Evolutionary conservation across 495 filamentous ascomycete genomes (phyloP).

Genomic region (Penicillium psychrofluorescens): DNA sequence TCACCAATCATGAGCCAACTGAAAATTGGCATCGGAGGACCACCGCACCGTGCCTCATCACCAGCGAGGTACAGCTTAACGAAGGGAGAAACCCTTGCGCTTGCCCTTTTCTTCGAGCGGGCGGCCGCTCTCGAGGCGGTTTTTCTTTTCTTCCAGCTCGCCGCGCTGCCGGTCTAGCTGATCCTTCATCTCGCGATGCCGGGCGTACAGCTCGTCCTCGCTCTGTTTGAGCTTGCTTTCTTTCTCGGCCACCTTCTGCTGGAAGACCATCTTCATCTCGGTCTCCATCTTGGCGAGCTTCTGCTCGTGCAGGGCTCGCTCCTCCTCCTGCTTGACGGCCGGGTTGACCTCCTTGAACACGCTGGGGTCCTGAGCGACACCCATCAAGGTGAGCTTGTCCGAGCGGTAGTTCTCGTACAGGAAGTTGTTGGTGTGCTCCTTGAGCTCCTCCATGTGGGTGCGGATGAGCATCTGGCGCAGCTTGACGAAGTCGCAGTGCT

Average conservation of each 20-base stretch:
- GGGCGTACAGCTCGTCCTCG: conserved; percentile 96
- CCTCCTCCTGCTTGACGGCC: conserved; percentile 99
- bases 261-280: conserved; percentile 99
- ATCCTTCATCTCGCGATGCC: conserved; percentile 99
- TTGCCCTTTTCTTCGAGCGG: conserved; percentile 91
- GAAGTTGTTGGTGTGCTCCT: conserved; percentile 99
- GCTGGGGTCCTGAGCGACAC: conserved; percentile 93
- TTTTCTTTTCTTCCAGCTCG: conserved; percentile 97
- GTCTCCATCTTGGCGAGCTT: conserved; percentile 99
- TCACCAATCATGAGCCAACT: neutral
- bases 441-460: conserved; percentile 99
- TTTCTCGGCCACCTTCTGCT: conserved; percentile 99
- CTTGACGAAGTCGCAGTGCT: conserved; percentile 99
- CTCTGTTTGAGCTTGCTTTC: conserved; percentile 98
- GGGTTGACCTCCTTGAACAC: conserved; percentile 99
- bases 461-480: conserved; percentile 99
- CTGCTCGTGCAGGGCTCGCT: conserved; percentile 95
- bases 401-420: conserved; percentile 99
- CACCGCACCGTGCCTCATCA: conserved; percentile 22
- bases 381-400: conserved; percentile 97
- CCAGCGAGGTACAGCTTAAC: conserved; percentile 47
- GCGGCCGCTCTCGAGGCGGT: conserved; percentile 82
- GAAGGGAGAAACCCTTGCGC: conserved; percentile 97
- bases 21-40: conserved; percentile 11
- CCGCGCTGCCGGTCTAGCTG: conserved; percentile 88